A percentile compares a stretch with the other conserved stretches of the same genome.
phyloP scores from a whole-genome alignment of 257 asterid genomes.

The Cynanchum wilfordii region DNA sequence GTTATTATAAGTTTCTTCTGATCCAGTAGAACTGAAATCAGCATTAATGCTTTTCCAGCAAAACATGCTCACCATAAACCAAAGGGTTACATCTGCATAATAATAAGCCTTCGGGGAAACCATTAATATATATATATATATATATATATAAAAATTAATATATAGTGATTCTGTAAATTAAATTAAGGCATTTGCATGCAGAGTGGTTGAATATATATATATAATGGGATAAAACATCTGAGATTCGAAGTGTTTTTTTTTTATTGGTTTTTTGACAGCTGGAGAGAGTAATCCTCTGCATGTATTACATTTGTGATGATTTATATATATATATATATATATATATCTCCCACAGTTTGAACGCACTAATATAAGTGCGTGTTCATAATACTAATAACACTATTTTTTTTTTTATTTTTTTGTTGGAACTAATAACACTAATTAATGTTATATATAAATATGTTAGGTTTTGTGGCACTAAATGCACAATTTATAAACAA shows the following conservation, averaged over 20 bases:
- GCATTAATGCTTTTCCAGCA: slow-evolving; percentile 5
- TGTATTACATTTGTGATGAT: slow-evolving; percentile 5
- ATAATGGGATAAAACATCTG: neutral
- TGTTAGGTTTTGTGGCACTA: no score
- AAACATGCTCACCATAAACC: neutral
- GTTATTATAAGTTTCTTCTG: neutral
- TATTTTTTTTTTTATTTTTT: no score
- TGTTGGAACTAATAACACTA: no score
- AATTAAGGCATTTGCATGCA: neutral
- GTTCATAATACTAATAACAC: no score
- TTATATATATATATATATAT: neutral
- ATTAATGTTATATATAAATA: no score
- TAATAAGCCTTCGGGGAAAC: neutral
- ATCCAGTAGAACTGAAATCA: neutral
- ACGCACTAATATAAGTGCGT: neutral
- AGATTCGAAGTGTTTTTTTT: neutral
- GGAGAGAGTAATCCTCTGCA: neutral
- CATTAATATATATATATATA: slow-evolving; percentile 2
- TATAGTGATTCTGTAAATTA: neutral
- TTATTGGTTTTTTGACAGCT: slow-evolving; percentile 6
- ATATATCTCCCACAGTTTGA: no score
- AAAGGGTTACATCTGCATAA: slow-evolving; percentile 7
- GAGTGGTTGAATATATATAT: neutral
- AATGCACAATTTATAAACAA: no score
- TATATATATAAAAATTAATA: no score